These are phyloP conservation scores for Fraxinus xanthoxyloides DNA, from an alignment of 305 asterid species.

Conservation along the genomic window DNA sequence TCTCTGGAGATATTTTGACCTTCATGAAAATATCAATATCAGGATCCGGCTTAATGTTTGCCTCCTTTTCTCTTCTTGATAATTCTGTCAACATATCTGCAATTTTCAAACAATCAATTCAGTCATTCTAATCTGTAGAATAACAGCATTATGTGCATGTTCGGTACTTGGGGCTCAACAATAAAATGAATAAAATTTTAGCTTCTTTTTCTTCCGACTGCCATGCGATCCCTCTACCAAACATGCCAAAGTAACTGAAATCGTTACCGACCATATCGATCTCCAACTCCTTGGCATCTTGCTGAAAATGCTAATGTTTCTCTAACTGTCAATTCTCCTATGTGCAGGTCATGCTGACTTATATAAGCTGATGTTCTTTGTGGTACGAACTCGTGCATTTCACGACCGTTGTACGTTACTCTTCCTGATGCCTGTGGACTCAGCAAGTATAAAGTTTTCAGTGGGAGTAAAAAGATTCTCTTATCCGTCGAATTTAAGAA, in stretches of 20 bases:
- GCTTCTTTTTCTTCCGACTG: not conserved
- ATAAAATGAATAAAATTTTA: not conserved
- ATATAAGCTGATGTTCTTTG: conserved; percentile 88
- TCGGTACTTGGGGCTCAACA: not conserved
- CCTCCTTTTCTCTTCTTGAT: conserved; percentile 89
- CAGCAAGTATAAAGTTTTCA: not conserved
- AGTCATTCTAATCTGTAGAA: not conserved
- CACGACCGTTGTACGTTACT: conserved; percentile 83
- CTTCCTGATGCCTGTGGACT: conserved; percentile 58
- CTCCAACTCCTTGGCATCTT: conserved; percentile 95
- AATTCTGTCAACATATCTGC: conserved; percentile 82
- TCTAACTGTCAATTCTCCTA: conserved; percentile 87
- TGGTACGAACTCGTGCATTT: conserved; percentile 76
- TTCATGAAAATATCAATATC: conserved; percentile 91
- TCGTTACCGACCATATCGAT: conserved; percentile 55
- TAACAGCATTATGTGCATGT: not conserved
- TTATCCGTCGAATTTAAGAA: not conserved
- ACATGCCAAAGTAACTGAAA: not conserved
- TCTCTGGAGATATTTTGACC: conserved; percentile 39
- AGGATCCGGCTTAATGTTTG: conserved; percentile 87
- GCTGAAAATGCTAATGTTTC: conserved; percentile 94
- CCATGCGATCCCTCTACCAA: not conserved
- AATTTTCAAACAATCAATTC: conserved; percentile 5
- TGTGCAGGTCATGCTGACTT: conserved; percentile 88
- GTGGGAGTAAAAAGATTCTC: not conserved